Evolutionary conservation across 2,329 filamentous ascomycete species (phyloP), one percentile per base, ranked within the genome.

Genomic region (Albifimbria verrucaria): DNA sequence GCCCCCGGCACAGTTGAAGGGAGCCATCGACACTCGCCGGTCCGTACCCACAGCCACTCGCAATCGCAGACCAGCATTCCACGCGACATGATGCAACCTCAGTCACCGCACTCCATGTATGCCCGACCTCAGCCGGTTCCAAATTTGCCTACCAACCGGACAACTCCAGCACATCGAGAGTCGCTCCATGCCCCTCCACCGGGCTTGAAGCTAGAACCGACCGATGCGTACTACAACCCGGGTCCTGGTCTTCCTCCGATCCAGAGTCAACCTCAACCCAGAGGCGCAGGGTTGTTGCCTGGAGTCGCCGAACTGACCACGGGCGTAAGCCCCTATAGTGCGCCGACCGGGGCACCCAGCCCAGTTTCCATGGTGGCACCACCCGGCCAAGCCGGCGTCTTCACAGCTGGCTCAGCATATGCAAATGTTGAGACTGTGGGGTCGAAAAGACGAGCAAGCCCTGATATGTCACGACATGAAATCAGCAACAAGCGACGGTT

Each of bases 301-400:
- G 78, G 82, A 49, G 75, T 87, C 17, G 78, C 80, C 32, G 83
- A 87, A 63, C 75, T 87, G 60, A 87, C 84, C 2, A 86, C 83
- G 0, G 83, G 84, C 12, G 73, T 85, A 26, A 83, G 79, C 57
- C 80, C 82, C 1, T 86, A 86, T 63, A 80, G 72, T 57, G 80
- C 79, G n/a, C 79, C 80, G 4, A 57, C 60, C 2, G 59, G 63
- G 41, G 39, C 78, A 7, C 68, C 73, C 3, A 72, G 63, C 39
- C 66, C 52, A 15, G 51, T 60, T 24, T 58, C 61, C 17, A 47
- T 59, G 15, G 55, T 57, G 24, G 66, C 45, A 71, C 72, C 55
- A 66, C 69, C 23, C 62, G 70, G 24, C 63, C 72, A 53, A 72
- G 72, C 65, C 55, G 68, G 60, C 44, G 48, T 62, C 22, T 60